Evolutionary conservation across 495 filamentous ascomycete genomes (phyloP), one percentile per base, ranked within the genome.

Genomic region (Talaromyces nanjingensis): DNA sequence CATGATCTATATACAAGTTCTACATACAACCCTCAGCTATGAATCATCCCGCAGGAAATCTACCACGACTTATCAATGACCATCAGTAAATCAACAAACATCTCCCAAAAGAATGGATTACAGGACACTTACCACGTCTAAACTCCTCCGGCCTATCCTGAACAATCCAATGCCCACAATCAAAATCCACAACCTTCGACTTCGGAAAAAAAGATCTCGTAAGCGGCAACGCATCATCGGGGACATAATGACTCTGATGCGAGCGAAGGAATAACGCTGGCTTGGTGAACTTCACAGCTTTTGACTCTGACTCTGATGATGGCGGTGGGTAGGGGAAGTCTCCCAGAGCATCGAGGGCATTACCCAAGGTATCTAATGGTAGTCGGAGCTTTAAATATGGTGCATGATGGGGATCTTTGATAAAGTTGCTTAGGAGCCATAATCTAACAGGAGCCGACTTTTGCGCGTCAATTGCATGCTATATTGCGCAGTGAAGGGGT

Each of bases 141-240:
- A 96, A 96, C 8, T 79, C 84, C 69, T 90, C 84, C 0, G 92
- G 92, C 65, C 88, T 86, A 76, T 96, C 91, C 9, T 88, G 87
- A 62, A 92, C 90, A 1, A 96, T 77, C 91, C 92, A 96, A 71
- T 96, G 91, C 0, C 92, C 91, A 9, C 86, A 82, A 11, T 93
- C 87, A 33, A 96, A 80, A 75, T 93, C 89, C 16, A 80, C 82
- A 42, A 93, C 66, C 68, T 80, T 73, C 66, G 94, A 94, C 24
- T 76, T 73, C 37, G 91, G 92, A 69, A 56, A 56, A 11, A 56
- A 56, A 9, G 53, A 27, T 8, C 53, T 6, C 2, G n/a, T 27
- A 14, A 56, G 53, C 12, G 53, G 53, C 27, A 56, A 7, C 0
- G 53, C 53, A 31, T 56, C n/a, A 22, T 56, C 53, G 0, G 24